phyloP scores from a whole-genome alignment of 768 basidiomycete species.

The Xanthoconium purpureum region DNA sequence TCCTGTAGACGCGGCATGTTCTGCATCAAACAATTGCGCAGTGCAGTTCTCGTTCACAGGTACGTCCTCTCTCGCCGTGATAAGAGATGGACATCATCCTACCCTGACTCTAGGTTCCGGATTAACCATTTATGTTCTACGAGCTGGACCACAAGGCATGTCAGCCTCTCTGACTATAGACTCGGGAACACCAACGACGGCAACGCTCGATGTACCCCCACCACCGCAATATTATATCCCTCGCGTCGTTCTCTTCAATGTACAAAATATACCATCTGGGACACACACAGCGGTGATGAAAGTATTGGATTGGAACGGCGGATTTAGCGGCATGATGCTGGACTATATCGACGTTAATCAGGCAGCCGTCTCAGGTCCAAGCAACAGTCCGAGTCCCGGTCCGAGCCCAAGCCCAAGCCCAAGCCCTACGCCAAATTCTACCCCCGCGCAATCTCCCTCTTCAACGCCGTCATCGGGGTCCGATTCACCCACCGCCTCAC shows the following conservation, averaged over 20 bases:
- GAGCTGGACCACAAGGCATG: constrained; percentile 27
- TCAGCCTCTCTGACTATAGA: constrained; percentile 27
- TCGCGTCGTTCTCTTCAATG: constrained; percentile 16
- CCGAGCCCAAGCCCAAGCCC: neutral
- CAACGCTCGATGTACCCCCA: constrained; percentile 21
- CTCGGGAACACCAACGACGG: constrained; percentile 19
- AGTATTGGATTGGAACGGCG: constrained; percentile 24
- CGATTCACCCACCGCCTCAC: neutral
- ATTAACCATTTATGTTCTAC: constrained; percentile 29
- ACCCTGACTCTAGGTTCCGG: constrained; percentile 20
- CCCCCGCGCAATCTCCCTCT: constrained; percentile 8
- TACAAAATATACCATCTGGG: constrained; percentile 23
- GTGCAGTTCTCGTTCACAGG: constrained; percentile 27
- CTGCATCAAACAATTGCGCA: constrained; percentile 21
- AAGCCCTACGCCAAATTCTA: neutral
- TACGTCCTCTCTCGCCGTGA: neutral
- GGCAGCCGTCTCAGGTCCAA: constrained; percentile 10
- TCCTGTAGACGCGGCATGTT: constrained; percentile 22
- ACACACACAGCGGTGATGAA: constrained; percentile 24
- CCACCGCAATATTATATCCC: constrained; percentile 26
- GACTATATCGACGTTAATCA: constrained; percentile 28
- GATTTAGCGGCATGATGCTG: constrained; percentile 29
- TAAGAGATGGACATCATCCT: neutral
- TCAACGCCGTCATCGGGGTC: neutral
- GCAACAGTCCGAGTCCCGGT: neutral